phyloP scores from a whole-genome alignment of 106 monocot species.

The Gastrodia elata region DNA sequence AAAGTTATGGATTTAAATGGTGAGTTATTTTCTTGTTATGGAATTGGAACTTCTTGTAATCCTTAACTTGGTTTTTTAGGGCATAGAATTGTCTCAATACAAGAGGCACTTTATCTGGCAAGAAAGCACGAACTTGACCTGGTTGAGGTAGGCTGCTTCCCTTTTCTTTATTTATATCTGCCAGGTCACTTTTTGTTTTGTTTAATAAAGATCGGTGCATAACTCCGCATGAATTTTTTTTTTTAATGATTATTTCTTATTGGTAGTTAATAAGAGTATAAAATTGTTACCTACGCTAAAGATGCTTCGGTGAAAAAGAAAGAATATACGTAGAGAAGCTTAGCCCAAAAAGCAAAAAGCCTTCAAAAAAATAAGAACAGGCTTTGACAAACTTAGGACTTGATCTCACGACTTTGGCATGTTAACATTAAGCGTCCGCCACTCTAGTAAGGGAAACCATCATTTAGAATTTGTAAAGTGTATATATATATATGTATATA shows the following conservation, averaged over 20 bases:
- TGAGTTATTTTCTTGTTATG: background rate
- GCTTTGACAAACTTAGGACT: too few relatives aligned
- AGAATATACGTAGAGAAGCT: too few relatives aligned
- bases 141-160: constrained; percentile 53
- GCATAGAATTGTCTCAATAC: constrained; percentile 46
- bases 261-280: background rate
- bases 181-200: background rate
- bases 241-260: background rate
- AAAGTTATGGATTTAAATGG: background rate
- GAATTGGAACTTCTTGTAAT: background rate
- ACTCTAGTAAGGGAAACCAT: too few relatives aligned
- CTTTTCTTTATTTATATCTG: constrained; percentile 5
- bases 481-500: too few relatives aligned
- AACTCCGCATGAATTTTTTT: background rate
- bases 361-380: too few relatives aligned
- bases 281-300: too few relatives aligned
- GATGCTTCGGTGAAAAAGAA: too few relatives aligned
- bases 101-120: constrained; percentile 69
- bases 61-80: constrained; percentile 33
- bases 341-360: too few relatives aligned
- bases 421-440: too few relatives aligned
- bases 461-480: too few relatives aligned
- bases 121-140: constrained; percentile 51
- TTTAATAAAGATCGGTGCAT: background rate
- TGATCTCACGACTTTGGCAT: too few relatives aligned